These are phyloP conservation scores for Cyclostephanos tholiformis DNA, from an alignment of 108 stramenopile species.

Conservation along the genomic window DNA sequence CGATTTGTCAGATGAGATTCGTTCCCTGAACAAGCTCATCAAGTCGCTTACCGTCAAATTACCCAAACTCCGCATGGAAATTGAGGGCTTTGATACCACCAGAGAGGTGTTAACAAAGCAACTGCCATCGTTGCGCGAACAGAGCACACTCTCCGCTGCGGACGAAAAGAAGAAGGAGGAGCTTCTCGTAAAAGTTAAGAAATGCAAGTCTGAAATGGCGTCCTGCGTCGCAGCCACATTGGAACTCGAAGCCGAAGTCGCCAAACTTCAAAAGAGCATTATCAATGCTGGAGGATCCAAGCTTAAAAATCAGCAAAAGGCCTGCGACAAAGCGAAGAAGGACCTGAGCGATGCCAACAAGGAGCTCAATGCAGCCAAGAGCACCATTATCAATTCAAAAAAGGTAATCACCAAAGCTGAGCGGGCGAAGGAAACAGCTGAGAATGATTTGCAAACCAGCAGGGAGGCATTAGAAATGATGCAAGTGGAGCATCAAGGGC, in stretches of 20 bases:
- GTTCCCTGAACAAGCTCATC: conserved; percentile 62
- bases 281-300: conserved; percentile 88
- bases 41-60: conserved; percentile 69
- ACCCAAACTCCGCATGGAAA: conserved; percentile 85
- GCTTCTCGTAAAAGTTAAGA: conserved; percentile 61
- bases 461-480: conserved; percentile 57
- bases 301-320: conserved; percentile 84
- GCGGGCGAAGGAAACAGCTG: conserved; percentile 54
- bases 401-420: conserved; percentile 73
- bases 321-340: conserved; percentile 69
- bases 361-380: conserved; percentile 71
- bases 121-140: conserved; percentile 72
- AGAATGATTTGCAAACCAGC: conserved; percentile 57
- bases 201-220: conserved; percentile 77
- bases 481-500: conserved; percentile 62
- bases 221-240: conserved; percentile 68
- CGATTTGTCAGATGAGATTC: conserved; percentile 68
- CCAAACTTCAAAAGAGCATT: conserved; percentile 85
- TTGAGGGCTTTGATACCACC: conserved; percentile 82
- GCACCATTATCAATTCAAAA: conserved; percentile 63
- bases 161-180: conserved; percentile 65
- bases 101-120: conserved; percentile 78
- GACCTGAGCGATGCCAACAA: conserved; percentile 69
- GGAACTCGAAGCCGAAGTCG: conserved; percentile 72
- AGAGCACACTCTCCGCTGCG: conserved; percentile 70